Percentiles rank a stretch among this genome's conserved stretches.
These are phyloP conservation scores for Penicillium riverlandense DNA, from an alignment of 495 filamentous ascomycete genomes.

Conservation along the genomic window DNA sequence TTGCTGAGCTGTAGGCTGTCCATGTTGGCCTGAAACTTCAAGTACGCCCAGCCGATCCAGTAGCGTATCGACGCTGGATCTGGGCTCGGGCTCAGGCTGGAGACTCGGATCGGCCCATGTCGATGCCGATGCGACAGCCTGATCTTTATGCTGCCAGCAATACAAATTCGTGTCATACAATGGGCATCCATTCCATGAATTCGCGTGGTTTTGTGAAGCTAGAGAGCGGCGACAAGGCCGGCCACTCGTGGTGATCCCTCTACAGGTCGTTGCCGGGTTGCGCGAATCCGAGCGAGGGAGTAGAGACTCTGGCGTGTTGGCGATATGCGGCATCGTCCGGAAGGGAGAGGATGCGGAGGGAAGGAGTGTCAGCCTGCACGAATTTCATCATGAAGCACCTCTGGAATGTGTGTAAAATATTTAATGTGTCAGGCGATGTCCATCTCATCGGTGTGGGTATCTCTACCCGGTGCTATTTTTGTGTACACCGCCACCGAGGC, in stretches of 20 bases:
- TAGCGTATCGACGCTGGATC: slow-evolving; percentile 76
- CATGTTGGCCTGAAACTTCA: slow-evolving; percentile 38
- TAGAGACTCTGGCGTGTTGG: slow-evolving; percentile 77
- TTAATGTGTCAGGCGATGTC: no score
- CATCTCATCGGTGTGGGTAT: no score
- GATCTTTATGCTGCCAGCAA: slow-evolving; percentile 94
- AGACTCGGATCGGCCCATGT: slow-evolving; percentile 6
- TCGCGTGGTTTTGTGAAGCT: slow-evolving; percentile 21
- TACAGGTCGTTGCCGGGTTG: slow-evolving; percentile 78
- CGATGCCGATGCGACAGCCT: slow-evolving; percentile 41
- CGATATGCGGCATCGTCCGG: slow-evolving; percentile 60
- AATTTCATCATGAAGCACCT: slow-evolving; percentile 1
- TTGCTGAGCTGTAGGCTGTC: background rate
- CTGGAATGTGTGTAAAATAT: no score
- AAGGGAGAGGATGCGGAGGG: no score
- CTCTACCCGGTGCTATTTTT: slow-evolving; percentile 3
- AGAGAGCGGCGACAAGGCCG: slow-evolving; percentile 70
- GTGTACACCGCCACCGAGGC: slow-evolving; percentile 24
- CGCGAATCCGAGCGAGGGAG: slow-evolving; percentile 73
- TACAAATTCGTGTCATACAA: slow-evolving; percentile 46
- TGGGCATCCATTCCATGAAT: slow-evolving; percentile 31
- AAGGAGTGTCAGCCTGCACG: background rate
- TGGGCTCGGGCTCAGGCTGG: slow-evolving; percentile 37
- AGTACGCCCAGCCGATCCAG: slow-evolving; percentile 71
- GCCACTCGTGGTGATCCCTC: slow-evolving; percentile 72